Evolutionary conservation across 2,329 filamentous ascomycete species (phyloP), one percentile per base, ranked within the genome.

Genomic region (Claviceps arundinis): DNA sequence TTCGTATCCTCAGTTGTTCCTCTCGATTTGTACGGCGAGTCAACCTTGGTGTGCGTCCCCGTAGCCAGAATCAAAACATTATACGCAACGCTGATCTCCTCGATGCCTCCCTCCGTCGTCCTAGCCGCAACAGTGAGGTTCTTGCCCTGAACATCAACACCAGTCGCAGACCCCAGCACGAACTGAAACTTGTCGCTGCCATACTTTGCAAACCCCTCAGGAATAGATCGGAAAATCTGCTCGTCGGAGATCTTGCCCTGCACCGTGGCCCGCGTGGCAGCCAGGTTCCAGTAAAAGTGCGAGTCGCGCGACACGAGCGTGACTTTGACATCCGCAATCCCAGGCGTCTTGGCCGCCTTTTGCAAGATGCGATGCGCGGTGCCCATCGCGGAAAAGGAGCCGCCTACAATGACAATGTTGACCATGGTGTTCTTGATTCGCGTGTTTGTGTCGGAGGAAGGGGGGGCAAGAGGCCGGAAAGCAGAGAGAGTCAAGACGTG

Each of bases 51-150:
- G 34, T 70, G 69, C n/a, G 76, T 67, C 14, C 77, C 77, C 0
- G 77, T 80, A 2, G 76, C 75, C 41, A 79, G 62, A 37, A 80
- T 68, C 7, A 80, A 67, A 26, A 78, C 71, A 59, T 77, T 71
- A 13, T 47, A 47, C 30, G 11, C 11, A 17, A 47, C 8, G 34
- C 13, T 47, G 11, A 22, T 19, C 34, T 47, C 45, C 44, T 34
- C 16, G 26, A 16, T 37, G 30, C 17, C 17, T n/a, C n/a, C 17
- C 2, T 2, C n/a, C 43, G 4, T 6, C 22, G 17, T 24, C 42
- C 2, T 30, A 7, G 13, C 22, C 7, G 43, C 24, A 4, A 26
- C 14, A 4, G 45, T 64, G 46, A 76, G 67, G 4, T 64, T 64
- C 52, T 68, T 69, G 37, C 57, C 59, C 3, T 62, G 50, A 2